phyloP scores from a whole-genome alignment of 192 early-diverging fungal species.

The Paraglomus brasilianum region DNA sequence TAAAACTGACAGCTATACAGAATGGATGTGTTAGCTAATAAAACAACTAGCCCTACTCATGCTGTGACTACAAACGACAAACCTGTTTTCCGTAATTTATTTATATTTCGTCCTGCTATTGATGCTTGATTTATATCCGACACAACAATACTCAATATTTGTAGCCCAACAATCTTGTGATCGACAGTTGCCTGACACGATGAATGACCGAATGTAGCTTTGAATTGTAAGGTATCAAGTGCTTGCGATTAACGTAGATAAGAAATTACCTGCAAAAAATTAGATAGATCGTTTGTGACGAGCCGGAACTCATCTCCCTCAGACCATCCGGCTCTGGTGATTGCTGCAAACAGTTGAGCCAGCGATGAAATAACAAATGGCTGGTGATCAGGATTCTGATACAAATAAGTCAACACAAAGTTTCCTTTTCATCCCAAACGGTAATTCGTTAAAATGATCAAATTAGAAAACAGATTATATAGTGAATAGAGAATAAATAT shows the following conservation, averaged over 20 bases:
- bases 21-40: conserved; percentile 28
- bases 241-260: too few species aligned
- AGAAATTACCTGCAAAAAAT: conserved; percentile 56
- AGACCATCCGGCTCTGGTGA: conserved; percentile 73
- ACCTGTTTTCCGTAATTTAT: conserved; percentile 73
- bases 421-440: conserved; percentile 43
- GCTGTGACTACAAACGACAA: neutral
- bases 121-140: conserved; percentile 69
- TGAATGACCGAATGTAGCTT: neutral
- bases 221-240: neutral
- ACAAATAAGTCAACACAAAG: conserved; percentile 61
- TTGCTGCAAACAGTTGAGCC: conserved; percentile 58
- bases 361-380: conserved; percentile 59
- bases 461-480: neutral
- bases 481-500: neutral
- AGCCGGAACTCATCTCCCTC: conserved; percentile 67
- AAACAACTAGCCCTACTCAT: neutral
- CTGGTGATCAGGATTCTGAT: conserved; percentile 52
- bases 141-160: conserved; percentile 66
- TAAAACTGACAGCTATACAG: conserved; percentile 56
- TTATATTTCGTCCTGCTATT: conserved; percentile 56
- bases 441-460: conserved; percentile 16
- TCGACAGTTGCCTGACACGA: conserved; percentile 48
- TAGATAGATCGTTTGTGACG: conserved; percentile 49
- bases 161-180: conserved; percentile 62